These are phyloP conservation scores for Tubosaeta sp. DNA, from an alignment of 768 basidiomycete genomes.

Conservation along the genomic window DNA sequence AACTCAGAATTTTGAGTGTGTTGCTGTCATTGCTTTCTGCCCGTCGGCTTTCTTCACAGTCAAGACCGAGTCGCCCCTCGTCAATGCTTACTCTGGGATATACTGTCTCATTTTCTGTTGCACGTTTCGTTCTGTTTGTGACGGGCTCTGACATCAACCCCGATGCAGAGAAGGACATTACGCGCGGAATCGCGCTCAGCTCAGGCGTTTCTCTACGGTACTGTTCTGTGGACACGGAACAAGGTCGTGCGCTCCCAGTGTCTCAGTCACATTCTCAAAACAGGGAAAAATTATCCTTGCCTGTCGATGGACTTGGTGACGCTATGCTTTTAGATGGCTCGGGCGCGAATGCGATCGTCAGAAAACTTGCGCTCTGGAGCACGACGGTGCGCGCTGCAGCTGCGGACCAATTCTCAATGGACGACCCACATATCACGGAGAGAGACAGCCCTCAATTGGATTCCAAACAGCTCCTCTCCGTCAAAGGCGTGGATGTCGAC, in stretches of 20 bases:
- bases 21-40: conserved; percentile 40
- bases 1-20: conserved; percentile 49
- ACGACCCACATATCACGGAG: conserved; percentile 58
- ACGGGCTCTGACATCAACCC: conserved; percentile 83
- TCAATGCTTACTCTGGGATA: conserved; percentile 52
- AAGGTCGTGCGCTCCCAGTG: conserved; percentile 12
- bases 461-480: conserved; percentile 40
- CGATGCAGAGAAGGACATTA: conserved; percentile 55
- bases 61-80: conserved; percentile 19
- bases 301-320: conserved; percentile 47
- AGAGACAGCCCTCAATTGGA: conserved; percentile 44
- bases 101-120: conserved; percentile 52
- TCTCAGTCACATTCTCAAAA: conserved; percentile 36
- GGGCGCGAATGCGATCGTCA: conserved; percentile 37
- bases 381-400: conserved; percentile 56
- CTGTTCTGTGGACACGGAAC: conserved; percentile 38
- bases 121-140: conserved; percentile 60
- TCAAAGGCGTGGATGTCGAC: conserved; percentile 33
- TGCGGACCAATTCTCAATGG: conserved; percentile 62
- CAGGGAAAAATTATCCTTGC: conserved; percentile 53
- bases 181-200: conserved; percentile 63
- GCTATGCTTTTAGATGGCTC: conserved; percentile 40
- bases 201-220: conserved; percentile 53
- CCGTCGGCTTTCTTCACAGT: conserved; percentile 9
- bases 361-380: conserved; percentile 44